Conservation (phyloP, 2,329 filamentous ascomycete genomes). For the Colletotrichum melonis region DNA sequence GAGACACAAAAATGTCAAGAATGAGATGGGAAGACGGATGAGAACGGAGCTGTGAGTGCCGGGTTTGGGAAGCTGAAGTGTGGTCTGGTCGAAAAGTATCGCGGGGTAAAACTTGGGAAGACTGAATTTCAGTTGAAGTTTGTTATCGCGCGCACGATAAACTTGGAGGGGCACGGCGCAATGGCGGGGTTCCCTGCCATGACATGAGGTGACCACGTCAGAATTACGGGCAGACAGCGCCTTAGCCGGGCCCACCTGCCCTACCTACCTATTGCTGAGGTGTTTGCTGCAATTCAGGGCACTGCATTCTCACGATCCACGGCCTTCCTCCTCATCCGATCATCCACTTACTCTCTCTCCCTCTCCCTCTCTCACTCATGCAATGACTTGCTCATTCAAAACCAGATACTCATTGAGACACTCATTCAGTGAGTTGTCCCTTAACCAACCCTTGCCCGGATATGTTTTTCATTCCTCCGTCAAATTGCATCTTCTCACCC, state of each 20-base stretch:
- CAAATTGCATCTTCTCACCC: background rate
- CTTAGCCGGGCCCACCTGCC: background rate
- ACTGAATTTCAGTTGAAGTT: conserved; percentile 2
- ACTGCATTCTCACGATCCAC: background rate
- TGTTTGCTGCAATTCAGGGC: background rate
- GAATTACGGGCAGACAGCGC: background rate
- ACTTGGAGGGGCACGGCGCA: background rate
- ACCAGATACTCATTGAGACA: no score
- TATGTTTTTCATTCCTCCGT: background rate
- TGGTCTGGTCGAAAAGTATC: background rate
- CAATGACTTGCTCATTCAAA: no score
- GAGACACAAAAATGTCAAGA: background rate
- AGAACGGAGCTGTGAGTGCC: background rate
- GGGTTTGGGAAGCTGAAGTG: background rate
- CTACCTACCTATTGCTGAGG: no score
- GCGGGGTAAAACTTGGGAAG: background rate
- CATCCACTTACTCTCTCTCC: background rate
- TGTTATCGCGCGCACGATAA: background rate
- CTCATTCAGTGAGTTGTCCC: no score
- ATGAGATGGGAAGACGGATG: background rate
- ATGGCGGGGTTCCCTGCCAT: conserved; percentile 12
- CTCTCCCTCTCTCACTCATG: background rate
- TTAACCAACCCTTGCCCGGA: background rate
- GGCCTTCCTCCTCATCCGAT: background rate
- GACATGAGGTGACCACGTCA: background rate